Conservation (phyloP, 23 red algal genomes). For the Agarophyton chilense region DNA sequence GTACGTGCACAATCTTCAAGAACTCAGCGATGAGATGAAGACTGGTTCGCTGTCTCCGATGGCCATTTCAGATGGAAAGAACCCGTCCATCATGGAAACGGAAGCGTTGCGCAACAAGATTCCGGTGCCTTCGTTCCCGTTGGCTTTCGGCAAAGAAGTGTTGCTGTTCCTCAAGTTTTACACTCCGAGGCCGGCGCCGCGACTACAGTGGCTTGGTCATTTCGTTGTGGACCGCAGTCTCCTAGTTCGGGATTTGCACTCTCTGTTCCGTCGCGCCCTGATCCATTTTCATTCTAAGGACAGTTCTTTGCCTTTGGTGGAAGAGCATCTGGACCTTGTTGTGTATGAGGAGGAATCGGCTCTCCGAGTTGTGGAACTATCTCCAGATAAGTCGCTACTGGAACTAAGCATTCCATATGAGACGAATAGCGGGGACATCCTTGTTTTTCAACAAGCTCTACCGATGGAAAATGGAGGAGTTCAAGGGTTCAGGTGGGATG, state of each 20-base stretch:
- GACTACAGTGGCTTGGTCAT: constrained; percentile 71
- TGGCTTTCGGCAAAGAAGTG: constrained; percentile 52
- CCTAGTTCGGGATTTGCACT: constrained; percentile 36
- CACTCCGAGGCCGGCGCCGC: constrained; percentile 36
- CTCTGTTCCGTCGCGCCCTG: constrained; percentile 28
- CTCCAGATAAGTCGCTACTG: constrained; percentile 20
- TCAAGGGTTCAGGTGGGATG: constrained; percentile 35
- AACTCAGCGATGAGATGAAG: constrained; percentile 36
- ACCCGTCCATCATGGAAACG: not conserved
- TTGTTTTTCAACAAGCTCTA: constrained; percentile 50
- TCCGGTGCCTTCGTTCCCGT: constrained; percentile 43
- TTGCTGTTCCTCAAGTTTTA: constrained; percentile 80
- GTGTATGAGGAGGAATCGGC: constrained; percentile 57
- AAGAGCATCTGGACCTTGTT: constrained; percentile 30
- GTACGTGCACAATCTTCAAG: constrained; percentile 8
- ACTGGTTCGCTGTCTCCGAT: not conserved
- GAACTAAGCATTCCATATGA: constrained; percentile 51
- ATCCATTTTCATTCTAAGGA: not conserved
- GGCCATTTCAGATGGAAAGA: constrained; percentile 1
- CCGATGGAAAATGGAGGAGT: constrained; percentile 12
- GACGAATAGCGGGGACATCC: constrained; percentile 55
- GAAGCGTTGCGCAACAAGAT: constrained; percentile 21
- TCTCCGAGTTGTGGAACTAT: constrained; percentile 5
- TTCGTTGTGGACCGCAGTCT: constrained; percentile 54
- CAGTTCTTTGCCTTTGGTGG: constrained; percentile 31